Percentiles rank a stretch among this genome's conserved stretches.
These are phyloP conservation scores for Aristolochia fimbriata DNA, from an alignment of 164 flowering plant species.

Conservation along the genomic window DNA sequence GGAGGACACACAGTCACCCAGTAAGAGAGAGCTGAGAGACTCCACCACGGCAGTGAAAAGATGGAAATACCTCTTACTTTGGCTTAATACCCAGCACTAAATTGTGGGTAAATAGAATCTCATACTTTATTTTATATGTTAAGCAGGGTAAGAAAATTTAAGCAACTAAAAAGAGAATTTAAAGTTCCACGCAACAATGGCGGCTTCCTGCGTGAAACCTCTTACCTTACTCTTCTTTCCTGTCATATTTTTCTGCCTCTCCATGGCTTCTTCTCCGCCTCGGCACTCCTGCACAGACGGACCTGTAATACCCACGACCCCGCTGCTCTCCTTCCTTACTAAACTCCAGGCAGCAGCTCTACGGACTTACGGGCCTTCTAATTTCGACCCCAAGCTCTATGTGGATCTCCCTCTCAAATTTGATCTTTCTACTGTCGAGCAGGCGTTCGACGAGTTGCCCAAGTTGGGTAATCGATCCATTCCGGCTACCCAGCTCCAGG, in stretches of 20 bases:
- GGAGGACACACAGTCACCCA: no score
- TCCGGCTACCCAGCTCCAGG: constrained; percentile 20
- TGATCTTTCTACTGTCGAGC: constrained; percentile 25
- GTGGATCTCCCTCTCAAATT: constrained; percentile 59
- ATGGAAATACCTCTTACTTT: no score
- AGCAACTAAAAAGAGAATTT: no score
- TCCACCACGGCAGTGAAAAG: no score
- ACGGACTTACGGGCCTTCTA: constrained; percentile 26
- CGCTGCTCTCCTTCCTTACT: constrained; percentile 52
- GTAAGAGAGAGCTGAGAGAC: no score
- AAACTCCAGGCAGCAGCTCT: constrained; percentile 52
- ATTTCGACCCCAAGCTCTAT: constrained; percentile 73
- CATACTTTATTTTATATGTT: no score
- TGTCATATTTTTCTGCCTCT: not conserved
- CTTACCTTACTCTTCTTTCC: not conserved
- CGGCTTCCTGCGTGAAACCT: not conserved
- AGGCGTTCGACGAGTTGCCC: constrained; percentile 40
- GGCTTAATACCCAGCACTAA: no score
- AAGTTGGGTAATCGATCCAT: constrained; percentile 32
- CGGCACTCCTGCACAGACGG: not conserved
- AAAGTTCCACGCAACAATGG: no score
- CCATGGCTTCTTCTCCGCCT: not conserved
- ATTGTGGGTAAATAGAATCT: no score
- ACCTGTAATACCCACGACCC: constrained; percentile 33
- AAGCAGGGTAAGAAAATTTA: no score